phyloP scores from a whole-genome alignment of 495 filamentous ascomycete genomes.

The Neurospora sp. region DNA sequence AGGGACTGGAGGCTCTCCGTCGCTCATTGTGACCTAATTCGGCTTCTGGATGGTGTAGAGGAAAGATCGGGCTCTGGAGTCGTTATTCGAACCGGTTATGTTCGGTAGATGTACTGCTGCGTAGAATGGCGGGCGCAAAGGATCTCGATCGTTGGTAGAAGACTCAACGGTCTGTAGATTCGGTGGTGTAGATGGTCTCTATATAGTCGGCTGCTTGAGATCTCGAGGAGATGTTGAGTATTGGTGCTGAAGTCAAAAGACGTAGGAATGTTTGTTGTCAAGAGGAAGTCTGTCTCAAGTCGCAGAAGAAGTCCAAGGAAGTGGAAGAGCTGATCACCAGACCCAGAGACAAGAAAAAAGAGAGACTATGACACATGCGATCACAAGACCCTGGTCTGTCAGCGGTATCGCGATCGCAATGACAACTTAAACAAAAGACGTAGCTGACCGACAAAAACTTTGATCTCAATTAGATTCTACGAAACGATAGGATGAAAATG shows the following conservation, averaged over 20 bases:
- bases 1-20: constrained; percentile 48
- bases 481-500: too few species aligned
- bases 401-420: not conserved
- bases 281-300: not conserved
- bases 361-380: not conserved
- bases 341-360: not conserved
- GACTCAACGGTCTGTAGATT: not conserved
- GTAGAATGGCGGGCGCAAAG: not conserved
- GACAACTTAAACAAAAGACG: too few species aligned
- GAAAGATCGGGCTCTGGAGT: not conserved
- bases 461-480: too few species aligned
- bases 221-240: not conserved
- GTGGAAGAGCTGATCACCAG: not conserved
- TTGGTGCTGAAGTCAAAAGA: not conserved
- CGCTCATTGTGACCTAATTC: constrained; percentile 22
- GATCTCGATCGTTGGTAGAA: not conserved
- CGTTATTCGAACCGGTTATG: not conserved
- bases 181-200: not conserved
- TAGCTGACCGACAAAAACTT: too few species aligned
- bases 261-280: not conserved
- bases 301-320: not conserved
- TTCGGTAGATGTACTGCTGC: not conserved
- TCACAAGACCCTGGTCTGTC: not conserved
- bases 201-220: not conserved
- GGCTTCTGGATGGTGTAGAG: not conserved